Percentiles rank a stretch among this genome's conserved stretches.
Conservation (phyloP, 345 rosid genomes). For the Salix viminalis region DNA sequence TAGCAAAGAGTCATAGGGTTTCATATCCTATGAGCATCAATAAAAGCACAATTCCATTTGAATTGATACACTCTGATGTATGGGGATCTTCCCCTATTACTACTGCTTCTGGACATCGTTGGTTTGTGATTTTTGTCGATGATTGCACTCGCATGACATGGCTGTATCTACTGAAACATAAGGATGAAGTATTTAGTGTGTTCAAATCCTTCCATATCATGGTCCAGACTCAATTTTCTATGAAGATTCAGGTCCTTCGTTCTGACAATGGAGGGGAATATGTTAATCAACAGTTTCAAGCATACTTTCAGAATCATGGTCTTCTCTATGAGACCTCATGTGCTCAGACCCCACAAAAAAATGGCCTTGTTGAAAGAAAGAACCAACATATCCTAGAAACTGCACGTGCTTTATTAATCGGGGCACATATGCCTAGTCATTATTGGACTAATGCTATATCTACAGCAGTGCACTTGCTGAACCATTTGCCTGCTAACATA, state of each 20-base stretch:
- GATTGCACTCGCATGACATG: constrained; percentile 8
- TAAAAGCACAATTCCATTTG: neutral
- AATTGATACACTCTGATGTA: neutral
- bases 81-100: neutral
- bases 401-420: neutral
- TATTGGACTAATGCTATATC: neutral
- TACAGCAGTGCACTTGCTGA: neutral
- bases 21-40: neutral
- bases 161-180: neutral
- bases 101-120: neutral
- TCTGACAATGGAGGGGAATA: neutral
- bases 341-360: neutral
- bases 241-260: neutral
- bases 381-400: neutral
- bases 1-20: neutral
- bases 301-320: neutral
- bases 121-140: constrained; percentile 12
- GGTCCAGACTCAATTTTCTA: neutral
- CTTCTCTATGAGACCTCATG: neutral
- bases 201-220: neutral
- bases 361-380: neutral
- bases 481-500: neutral
- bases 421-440: neutral
- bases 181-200: neutral
- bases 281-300: neutral